Conservation (phyloP, 75 land plant genomes). For the Pinus albicaulis region DNA sequence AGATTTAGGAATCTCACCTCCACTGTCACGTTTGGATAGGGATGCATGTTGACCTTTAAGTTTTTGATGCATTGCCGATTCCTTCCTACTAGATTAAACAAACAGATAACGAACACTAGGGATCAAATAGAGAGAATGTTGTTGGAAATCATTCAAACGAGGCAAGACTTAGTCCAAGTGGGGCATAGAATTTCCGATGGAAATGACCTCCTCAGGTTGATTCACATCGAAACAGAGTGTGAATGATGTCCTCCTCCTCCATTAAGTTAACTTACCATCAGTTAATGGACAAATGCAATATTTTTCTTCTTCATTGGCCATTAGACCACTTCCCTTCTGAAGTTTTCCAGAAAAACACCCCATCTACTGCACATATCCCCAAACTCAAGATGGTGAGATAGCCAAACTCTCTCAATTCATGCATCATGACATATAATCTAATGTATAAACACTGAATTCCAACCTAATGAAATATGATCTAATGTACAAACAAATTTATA, state of each 20-base stretch:
- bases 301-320: constrained; percentile 96
- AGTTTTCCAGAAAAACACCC: constrained; percentile 32
- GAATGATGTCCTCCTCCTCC: background rate
- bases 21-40: too few species aligned
- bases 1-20: too few species aligned
- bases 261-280: constrained; percentile 24
- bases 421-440: too few species aligned
- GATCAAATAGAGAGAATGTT: constrained; percentile 57
- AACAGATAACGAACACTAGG: constrained; percentile 54
- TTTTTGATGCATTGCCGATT: too few species aligned
- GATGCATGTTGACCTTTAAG: too few species aligned
- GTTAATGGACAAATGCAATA: constrained; percentile 90
- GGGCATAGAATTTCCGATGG: constrained; percentile 57
- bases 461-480: too few species aligned
- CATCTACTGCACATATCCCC: constrained; percentile 47
- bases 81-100: constrained; percentile 78
- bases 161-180: constrained; percentile 36
- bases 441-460: too few species aligned
- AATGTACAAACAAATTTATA: too few species aligned
- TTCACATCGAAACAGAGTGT: constrained; percentile 35
- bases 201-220: constrained; percentile 74
- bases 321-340: constrained; percentile 69
- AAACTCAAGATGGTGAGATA: constrained; percentile 69
- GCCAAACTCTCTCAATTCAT: too few species aligned
- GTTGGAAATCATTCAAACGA: constrained; percentile 69